Evolutionary conservation across 2,329 filamentous ascomycete genomes (phyloP), one percentile per base, ranked within the genome.

Genomic region (Zalaria sp.): DNA sequence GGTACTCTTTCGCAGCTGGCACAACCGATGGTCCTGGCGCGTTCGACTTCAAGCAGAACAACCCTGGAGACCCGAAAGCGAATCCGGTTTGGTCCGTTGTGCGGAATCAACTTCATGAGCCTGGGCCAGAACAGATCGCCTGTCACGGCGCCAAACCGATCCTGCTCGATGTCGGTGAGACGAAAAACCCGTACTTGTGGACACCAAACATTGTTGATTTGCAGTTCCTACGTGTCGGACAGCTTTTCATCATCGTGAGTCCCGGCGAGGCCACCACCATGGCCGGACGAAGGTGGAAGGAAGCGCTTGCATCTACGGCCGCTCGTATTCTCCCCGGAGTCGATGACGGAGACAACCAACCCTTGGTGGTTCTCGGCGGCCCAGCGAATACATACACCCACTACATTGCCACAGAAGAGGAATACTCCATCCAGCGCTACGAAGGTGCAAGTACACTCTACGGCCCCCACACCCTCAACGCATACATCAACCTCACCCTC

Each of bases 391-490:
- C 77, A 44, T 96, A 96, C 59, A 79, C 84, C 3, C 83, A 89
- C 60, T 89, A 89, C 59, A 77, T 86, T 44, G 62, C 79, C 1
- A 89, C 86, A 0, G 73, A 78, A 27, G 83, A 93, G 58, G 83
- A 93, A 59, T 93, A 91, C 58, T 64, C 66, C 8, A 68, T 91
- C 37, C 89, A 95, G 63, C 80, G 89, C 6, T 95, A 95, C 62
- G 89, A 96, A 64, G 89, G 88, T n/a, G 89, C 85, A 0, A 89
- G 83, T 5, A 96, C 89, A 0, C 75, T 96, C 2, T 91, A 83
- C 57, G 89, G 89, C 0, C 82, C 74, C 2, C 77, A 87, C 59
- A 84, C 86, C 1, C 72, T 95, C 7, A 76, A 82, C 31, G 89
- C 87, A 1, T 91, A 91, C 64, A 83, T 95, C 64, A 88, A 93